These are phyloP conservation scores for Chalciporus piperatoides DNA, from an alignment of 1,284 basidiomycete species.

Conservation along the genomic window DNA sequence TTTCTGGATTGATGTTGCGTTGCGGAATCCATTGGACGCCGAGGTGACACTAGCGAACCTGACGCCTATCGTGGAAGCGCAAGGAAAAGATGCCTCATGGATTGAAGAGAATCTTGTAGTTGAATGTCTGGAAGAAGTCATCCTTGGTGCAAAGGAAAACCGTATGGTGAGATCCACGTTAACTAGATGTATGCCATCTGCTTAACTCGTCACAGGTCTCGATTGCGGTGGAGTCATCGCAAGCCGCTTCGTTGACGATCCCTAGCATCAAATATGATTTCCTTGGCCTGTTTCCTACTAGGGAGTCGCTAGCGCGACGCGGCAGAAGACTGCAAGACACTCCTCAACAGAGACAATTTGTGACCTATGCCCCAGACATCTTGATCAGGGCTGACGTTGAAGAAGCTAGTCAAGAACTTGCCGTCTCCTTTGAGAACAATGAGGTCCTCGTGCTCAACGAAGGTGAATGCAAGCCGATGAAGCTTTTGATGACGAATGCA, in stretches of 20 bases:
- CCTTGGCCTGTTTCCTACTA: conserved; percentile 58
- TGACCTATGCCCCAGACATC: conserved; percentile 63
- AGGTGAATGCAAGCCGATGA: conserved; percentile 57
- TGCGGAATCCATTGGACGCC: conserved; percentile 67
- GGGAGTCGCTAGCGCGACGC: conserved; percentile 58
- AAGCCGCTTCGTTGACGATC: conserved; percentile 50
- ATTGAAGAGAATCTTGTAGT: conserved; percentile 46
- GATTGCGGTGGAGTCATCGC: conserved; percentile 51
- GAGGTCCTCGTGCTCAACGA: conserved; percentile 49
- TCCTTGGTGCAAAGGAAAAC: conserved; percentile 53
- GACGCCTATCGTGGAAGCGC: conserved; percentile 49
- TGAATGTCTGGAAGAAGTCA: conserved; percentile 55
- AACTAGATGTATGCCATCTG: conserved; percentile 3
- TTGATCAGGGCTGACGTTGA: conserved; percentile 55
- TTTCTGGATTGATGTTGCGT: conserved; percentile 69
- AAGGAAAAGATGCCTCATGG: conserved; percentile 31
- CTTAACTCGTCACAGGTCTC: conserved; percentile 47
- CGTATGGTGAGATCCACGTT: conserved; percentile 43
- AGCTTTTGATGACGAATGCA: conserved; percentile 57
- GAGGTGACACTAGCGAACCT: conserved; percentile 64
- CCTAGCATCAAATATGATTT: conserved; percentile 61
- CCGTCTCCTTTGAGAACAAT: conserved; percentile 53
- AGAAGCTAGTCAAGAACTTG: conserved; percentile 55
- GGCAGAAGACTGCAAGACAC: conserved; percentile 71
- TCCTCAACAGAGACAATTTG: conserved; percentile 57